phyloP scores from a whole-genome alignment of 78 protist genomes.

The Chrysochromulina parva region DNA sequence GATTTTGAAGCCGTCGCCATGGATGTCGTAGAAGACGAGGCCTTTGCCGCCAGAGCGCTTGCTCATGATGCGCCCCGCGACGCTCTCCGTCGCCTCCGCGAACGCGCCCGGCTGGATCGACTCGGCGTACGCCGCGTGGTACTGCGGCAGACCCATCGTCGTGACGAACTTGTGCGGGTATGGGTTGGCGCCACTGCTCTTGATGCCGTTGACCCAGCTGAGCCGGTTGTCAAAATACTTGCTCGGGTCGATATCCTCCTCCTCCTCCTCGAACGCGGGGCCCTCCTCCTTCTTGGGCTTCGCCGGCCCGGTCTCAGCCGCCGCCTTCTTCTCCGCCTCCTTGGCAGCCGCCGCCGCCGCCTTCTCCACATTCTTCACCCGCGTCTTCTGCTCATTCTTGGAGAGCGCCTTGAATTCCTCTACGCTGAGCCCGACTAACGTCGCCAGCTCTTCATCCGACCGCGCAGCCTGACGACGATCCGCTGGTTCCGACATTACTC shows the following conservation, averaged over 20 bases:
- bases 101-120: conserved; percentile 5
- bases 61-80: conserved; percentile 65
- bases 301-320: not conserved
- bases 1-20: conserved; percentile 73
- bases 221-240: conserved; percentile 55
- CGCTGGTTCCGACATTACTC: too few species aligned
- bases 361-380: conserved; percentile 9
- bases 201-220: not conserved
- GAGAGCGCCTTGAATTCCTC: not conserved
- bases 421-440: not conserved
- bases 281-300: conserved; percentile 17
- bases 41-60: conserved; percentile 80
- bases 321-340: conserved; percentile 22
- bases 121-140: conserved; percentile 65
- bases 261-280: conserved; percentile 12
- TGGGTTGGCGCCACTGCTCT: conserved; percentile 36
- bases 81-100: not conserved
- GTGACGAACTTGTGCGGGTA: conserved; percentile 86
- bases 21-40: conserved; percentile 87
- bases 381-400: not conserved
- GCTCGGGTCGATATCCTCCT: conserved; percentile 51
- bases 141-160: conserved; percentile 56
- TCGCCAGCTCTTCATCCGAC: too few species aligned
- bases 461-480: too few species aligned
- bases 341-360: not conserved